Percentiles rank a stretch among this genome's conserved stretches.
Evolutionary conservation across 2,329 filamentous ascomycete genomes (phyloP).

Genomic region (Diaporthe velutina): DNA sequence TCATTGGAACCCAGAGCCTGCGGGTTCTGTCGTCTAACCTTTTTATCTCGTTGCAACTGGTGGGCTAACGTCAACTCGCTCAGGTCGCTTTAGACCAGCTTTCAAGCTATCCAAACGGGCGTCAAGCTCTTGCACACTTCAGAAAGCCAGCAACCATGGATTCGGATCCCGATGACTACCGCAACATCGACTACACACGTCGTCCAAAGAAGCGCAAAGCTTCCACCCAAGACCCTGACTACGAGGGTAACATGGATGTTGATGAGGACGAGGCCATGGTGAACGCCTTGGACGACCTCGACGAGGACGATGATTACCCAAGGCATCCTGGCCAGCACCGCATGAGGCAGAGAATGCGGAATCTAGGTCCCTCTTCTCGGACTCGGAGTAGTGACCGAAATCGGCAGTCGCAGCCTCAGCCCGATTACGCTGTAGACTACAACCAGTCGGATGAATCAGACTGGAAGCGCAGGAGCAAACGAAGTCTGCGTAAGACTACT

Average conservation of each 20-base stretch:
- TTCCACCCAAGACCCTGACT: slow-evolving; percentile 49
- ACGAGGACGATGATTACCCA: slow-evolving; percentile 36
- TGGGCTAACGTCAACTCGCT: slow-evolving; percentile 2
- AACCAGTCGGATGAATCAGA: slow-evolving; percentile 21
- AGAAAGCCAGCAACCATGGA: slow-evolving; percentile 39
- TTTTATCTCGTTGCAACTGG: background rate
- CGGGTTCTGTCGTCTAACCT: background rate
- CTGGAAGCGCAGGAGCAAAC: slow-evolving; percentile 18
- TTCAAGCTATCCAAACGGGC: slow-evolving; percentile 44
- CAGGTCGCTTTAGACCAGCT: slow-evolving; percentile 49
- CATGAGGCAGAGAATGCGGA: background rate
- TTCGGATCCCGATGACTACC: slow-evolving; percentile 35
- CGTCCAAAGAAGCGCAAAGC: slow-evolving; percentile 34
- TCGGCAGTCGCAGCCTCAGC: background rate
- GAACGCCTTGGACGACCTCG: slow-evolving; percentile 26
- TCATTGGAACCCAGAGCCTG: background rate
- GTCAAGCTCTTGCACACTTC: slow-evolving; percentile 43
- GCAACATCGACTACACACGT: slow-evolving; percentile 20
- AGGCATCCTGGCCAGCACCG: slow-evolving; percentile 35
- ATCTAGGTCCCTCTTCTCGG: slow-evolving; percentile 10
- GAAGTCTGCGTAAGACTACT: slow-evolving; percentile 18
- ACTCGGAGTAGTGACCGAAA: slow-evolving; percentile 25
- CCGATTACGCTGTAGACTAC: slow-evolving; percentile 19
- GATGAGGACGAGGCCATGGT: slow-evolving; percentile 42
- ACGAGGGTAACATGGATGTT: slow-evolving; percentile 40